A percentile compares a stretch with the other conserved stretches of the same genome.
phyloP scores from a whole-genome alignment of 2,329 filamentous ascomycete genomes.

The Microsporum ferrugineum region DNA sequence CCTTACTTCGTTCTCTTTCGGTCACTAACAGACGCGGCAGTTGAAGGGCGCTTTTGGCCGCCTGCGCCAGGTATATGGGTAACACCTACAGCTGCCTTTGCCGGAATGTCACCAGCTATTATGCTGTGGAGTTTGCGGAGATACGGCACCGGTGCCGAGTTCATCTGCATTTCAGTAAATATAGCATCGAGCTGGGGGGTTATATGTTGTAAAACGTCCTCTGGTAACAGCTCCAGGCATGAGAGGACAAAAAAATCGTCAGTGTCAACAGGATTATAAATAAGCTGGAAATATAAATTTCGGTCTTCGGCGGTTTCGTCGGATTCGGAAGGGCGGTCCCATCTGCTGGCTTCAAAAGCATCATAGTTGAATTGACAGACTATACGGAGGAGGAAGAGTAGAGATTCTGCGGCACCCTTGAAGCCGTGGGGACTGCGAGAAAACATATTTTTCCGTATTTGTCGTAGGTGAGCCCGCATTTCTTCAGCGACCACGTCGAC shows the following conservation, averaged over 20 bases:
- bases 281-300: constrained; percentile 33
- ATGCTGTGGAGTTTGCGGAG: constrained; percentile 25
- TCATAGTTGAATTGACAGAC: constrained; percentile 31
- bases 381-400: constrained; percentile 30
- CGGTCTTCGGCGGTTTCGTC: constrained; percentile 32
- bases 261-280: constrained; percentile 25
- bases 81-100: constrained; percentile 17
- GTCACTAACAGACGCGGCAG: constrained; percentile 16
- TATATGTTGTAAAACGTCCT: constrained; percentile 23
- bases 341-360: constrained; percentile 26
- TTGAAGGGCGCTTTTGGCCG: constrained; percentile 25
- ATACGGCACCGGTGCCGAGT: constrained; percentile 28
- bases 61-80: constrained; percentile 13
- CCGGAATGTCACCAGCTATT: constrained; percentile 16
- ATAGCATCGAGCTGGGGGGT: constrained; percentile 22
- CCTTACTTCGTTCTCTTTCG: constrained; percentile 25
- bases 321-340: constrained; percentile 24
- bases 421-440: constrained; percentile 27
- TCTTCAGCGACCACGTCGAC: constrained; percentile 25
- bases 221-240: constrained; percentile 27
- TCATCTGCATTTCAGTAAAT: constrained; percentile 35
- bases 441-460: constrained; percentile 25
- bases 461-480: constrained; percentile 22
- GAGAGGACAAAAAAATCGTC: constrained; percentile 30
- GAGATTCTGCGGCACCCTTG: constrained; percentile 28